These are phyloP conservation scores for Xerophyta viscosa DNA, from an alignment of 106 monocot genomes.

Conservation along the genomic window DNA sequence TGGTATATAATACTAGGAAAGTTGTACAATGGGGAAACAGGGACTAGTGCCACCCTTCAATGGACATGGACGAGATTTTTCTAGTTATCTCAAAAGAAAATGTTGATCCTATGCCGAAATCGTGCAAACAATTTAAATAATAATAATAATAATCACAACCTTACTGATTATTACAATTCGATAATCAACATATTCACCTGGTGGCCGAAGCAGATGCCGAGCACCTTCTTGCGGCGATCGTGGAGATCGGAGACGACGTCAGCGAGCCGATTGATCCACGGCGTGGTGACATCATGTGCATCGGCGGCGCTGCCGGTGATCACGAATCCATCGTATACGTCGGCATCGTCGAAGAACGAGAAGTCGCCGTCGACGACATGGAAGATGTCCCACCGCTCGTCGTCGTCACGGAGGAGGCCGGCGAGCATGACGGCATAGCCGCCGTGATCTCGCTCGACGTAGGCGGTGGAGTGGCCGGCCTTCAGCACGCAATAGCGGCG, in stretches of 20 bases:
- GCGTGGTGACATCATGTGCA: slow-evolving; percentile 12
- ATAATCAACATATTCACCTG: too few relatives aligned
- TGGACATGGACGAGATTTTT: too few relatives aligned
- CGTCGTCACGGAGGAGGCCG: slow-evolving; percentile 9
- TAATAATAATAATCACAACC: too few relatives aligned
- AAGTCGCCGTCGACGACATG: slow-evolving; percentile 22
- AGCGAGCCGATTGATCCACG: slow-evolving; percentile 2
- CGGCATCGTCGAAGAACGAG: slow-evolving; percentile 15
- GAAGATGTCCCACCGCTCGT: slow-evolving; percentile 24
- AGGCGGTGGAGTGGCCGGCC: slow-evolving; percentile 17
- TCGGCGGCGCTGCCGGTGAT: slow-evolving; percentile 29
- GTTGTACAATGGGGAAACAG: too few relatives aligned
- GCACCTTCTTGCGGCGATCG: slow-evolving; percentile 5
- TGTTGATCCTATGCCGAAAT: too few relatives aligned
- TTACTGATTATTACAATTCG: too few relatives aligned
- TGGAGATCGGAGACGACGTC: background rate
- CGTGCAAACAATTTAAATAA: too few relatives aligned
- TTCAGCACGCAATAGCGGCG: slow-evolving; percentile 22
- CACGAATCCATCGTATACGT: slow-evolving; percentile 21
- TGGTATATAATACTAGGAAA: too few relatives aligned
- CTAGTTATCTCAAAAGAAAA: too few relatives aligned
- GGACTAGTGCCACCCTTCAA: too few relatives aligned
- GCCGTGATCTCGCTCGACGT: slow-evolving; percentile 17
- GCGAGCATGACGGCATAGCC: slow-evolving; percentile 19
- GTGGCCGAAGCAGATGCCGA: slow-evolving; percentile 37